Evolutionary conservation across 306 rosid species (phyloP).

Genomic region (Fragaria vesca): DNA sequence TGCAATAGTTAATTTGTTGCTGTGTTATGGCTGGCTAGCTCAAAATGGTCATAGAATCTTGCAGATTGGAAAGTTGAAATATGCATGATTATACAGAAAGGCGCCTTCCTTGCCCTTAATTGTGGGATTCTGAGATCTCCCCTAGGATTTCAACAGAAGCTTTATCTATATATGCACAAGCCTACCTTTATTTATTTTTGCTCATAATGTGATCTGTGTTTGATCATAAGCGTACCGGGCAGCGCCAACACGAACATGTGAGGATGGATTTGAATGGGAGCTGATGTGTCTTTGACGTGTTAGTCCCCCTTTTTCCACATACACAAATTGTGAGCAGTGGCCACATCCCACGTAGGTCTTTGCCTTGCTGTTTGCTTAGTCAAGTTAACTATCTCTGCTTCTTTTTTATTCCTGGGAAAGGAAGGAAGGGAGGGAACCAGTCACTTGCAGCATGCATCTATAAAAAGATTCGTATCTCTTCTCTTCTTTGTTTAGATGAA

Average conservation of each 20-base stretch:
- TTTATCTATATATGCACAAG: neutral
- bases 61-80: neutral
- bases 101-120: neutral
- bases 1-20: neutral
- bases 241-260: constrained; percentile 2
- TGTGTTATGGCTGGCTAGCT: neutral
- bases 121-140: constrained; percentile 11
- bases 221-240: neutral
- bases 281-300: constrained; percentile 12
- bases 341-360: neutral
- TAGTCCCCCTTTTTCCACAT: neutral
- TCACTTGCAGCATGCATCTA: neutral
- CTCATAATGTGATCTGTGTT: neutral
- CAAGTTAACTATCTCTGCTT: neutral
- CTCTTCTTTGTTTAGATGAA: neutral
- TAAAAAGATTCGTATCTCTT: neutral
- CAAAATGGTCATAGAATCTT: neutral
- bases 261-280: neutral
- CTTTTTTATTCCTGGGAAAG: neutral
- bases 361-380: neutral
- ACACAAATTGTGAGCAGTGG: neutral
- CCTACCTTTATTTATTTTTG: neutral
- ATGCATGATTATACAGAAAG: neutral
- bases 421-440: neutral
- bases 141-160: neutral